A percentile compares a stretch with the other conserved stretches of the same genome.
Conservation (phyloP, 2,329 filamentous ascomycete species). For the Pseudogymnoascus sp. region DNA sequence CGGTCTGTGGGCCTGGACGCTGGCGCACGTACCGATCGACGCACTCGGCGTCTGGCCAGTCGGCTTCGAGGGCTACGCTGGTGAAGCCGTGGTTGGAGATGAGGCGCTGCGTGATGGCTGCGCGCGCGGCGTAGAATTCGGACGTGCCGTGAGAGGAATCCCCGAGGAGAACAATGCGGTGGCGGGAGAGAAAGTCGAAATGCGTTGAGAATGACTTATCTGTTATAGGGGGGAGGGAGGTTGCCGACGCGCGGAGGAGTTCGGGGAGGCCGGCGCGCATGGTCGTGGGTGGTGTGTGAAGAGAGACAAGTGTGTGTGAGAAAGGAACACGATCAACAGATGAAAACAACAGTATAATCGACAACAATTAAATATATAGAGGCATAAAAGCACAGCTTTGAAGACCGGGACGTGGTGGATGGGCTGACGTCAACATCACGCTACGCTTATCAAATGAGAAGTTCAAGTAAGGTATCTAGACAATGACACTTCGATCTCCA, state of each 20-base stretch:
- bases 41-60: slow-evolving; percentile 46
- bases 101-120: slow-evolving; percentile 43
- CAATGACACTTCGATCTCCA: too few species aligned
- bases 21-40: slow-evolving; percentile 44
- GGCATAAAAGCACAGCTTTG: too few species aligned
- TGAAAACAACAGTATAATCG: too few species aligned
- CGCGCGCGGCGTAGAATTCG: slow-evolving; percentile 45
- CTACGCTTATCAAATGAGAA: too few species aligned
- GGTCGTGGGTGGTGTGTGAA: background rate
- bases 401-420: too few species aligned
- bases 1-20: slow-evolving; percentile 31
- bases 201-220: slow-evolving; percentile 19
- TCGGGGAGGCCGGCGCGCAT: slow-evolving; percentile 22
- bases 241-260: slow-evolving; percentile 30
- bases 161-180: slow-evolving; percentile 34
- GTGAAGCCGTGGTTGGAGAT: slow-evolving; percentile 44
- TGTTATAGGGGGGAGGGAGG: slow-evolving; percentile 31
- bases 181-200: slow-evolving; percentile 12
- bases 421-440: too few species aligned
- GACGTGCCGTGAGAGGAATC: slow-evolving; percentile 46
- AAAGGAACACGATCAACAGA: too few species aligned
- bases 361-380: too few species aligned
- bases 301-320: too few species aligned
- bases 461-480: too few species aligned
- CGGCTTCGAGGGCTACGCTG: slow-evolving; percentile 43